phyloP scores from a whole-genome alignment of 2,329 filamentous ascomycete species.

The Cercospora sp. region DNA sequence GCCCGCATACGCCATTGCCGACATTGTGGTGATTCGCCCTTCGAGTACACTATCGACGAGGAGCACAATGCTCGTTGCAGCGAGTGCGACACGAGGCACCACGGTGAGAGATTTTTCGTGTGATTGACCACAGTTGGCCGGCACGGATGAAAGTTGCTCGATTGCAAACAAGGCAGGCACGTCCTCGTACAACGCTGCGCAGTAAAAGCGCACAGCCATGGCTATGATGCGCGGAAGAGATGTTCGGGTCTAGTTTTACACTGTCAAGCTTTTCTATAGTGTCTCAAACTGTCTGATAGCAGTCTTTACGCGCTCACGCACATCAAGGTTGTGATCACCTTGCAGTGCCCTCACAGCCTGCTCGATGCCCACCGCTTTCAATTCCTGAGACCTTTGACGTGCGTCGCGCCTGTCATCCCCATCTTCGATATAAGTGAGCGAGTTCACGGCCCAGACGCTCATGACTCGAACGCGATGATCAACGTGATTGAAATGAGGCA shows the following conservation, averaged over 20 bases:
- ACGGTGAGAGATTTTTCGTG: too few species aligned
- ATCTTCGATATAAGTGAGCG: conserved; percentile 82
- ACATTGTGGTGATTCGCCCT: neutral
- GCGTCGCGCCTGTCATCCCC: conserved; percentile 65
- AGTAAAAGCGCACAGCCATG: neutral
- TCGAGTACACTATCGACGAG: neutral
- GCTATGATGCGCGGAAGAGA: neutral
- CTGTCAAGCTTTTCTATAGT: conserved; percentile 16
- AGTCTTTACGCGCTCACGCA: conserved; percentile 79
- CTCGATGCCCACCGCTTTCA: conserved; percentile 63
- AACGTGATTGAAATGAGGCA: conserved; percentile 71
- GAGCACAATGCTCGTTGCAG: neutral
- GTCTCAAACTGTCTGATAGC: conserved; percentile 69
- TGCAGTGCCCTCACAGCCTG: conserved; percentile 34
- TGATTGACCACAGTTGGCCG: too few species aligned
- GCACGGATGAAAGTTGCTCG: neutral
- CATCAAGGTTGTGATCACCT: conserved; percentile 73
- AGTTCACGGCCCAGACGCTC: conserved; percentile 81
- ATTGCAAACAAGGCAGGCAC: neutral
- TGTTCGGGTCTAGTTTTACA: neutral
- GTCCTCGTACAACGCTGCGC: neutral
- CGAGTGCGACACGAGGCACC: neutral
- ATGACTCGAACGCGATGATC: conserved; percentile 73
- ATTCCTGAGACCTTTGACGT: conserved; percentile 64
- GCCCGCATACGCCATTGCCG: neutral